phyloP scores from a whole-genome alignment of 345 rosid species.

The Rhizophora apiculata region DNA sequence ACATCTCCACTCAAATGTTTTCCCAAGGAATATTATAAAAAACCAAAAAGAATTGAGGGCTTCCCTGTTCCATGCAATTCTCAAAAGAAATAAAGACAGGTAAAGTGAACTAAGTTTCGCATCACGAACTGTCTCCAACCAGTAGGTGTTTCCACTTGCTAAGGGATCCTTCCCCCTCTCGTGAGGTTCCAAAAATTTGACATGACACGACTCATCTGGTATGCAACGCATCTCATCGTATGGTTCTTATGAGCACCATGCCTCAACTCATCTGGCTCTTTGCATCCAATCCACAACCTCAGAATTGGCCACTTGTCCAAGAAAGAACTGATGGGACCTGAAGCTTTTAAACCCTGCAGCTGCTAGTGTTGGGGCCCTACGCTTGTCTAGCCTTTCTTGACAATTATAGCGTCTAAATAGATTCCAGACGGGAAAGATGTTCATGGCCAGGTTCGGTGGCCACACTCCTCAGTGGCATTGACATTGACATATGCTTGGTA shows the following conservation, averaged over 20 bases:
- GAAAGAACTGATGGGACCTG: conserved; percentile 18
- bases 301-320: conserved; percentile 22
- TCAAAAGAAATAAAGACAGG: conserved; percentile 3
- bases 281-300: background rate
- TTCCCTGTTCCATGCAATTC: conserved; percentile 5
- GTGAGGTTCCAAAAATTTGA: background rate
- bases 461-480: too few relatives aligned
- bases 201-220: conserved; percentile 5
- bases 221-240: conserved; percentile 1
- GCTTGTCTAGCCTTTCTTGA: too few relatives aligned
- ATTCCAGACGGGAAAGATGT: too few relatives aligned
- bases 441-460: too few relatives aligned
- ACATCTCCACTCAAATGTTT: conserved; percentile 14
- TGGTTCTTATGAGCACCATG: background rate
- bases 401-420: too few relatives aligned
- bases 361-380: too few relatives aligned
- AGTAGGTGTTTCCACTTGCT: conserved; percentile 20
- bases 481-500: too few relatives aligned
- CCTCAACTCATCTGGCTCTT: background rate
- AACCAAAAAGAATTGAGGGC: conserved; percentile 17
- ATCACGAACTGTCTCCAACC: conserved; percentile 11
- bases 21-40: conserved; percentile 11
- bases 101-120: conserved; percentile 4
- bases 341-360: background rate
- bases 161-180: conserved; percentile 13